Evolutionary conservation across 257 asterid species (phyloP).

Genomic region (Fraxinus americana): DNA sequence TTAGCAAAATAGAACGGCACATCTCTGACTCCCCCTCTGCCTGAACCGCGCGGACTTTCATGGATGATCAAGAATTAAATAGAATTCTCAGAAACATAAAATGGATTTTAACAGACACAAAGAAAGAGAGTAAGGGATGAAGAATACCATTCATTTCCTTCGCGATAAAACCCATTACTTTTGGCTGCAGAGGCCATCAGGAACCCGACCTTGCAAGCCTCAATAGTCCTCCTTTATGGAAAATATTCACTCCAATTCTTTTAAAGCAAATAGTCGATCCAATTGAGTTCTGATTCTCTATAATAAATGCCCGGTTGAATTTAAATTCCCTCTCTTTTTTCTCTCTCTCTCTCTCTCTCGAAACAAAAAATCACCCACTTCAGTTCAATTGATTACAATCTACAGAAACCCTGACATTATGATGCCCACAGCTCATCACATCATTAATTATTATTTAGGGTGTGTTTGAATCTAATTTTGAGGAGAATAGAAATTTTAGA

Average conservation of each 20-base stretch:
- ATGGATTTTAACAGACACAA: background rate
- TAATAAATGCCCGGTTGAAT: constrained; percentile 38
- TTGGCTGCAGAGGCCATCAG: constrained; percentile 78
- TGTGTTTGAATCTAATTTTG: no score
- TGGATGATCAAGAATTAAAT: constrained; percentile 22
- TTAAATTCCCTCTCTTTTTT: constrained; percentile 33
- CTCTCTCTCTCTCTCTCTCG: background rate
- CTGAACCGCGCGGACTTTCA: constrained; percentile 1
- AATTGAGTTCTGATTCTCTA: constrained; percentile 22
- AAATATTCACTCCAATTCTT: background rate
- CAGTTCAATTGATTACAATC: constrained; percentile 35
- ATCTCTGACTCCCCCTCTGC: background rate
- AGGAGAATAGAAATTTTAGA: no score
- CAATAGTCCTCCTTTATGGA: constrained; percentile 15
- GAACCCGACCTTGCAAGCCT: constrained; percentile 23
- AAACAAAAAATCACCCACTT: constrained; percentile 25
- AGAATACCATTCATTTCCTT: constrained; percentile 82
- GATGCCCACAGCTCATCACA: constrained; percentile 46
- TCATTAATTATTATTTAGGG: constrained; percentile 46
- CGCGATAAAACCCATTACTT: constrained; percentile 62
- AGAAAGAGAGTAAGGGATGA: background rate
- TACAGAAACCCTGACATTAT: constrained; percentile 38
- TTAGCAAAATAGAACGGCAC: constrained; percentile 4
- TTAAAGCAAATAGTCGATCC: background rate
- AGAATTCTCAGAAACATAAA: constrained; percentile 13